Evolutionary conservation across 805 yeast species (phyloP).

Genomic region (Wickerhamiella vanderwaltii): DNA sequence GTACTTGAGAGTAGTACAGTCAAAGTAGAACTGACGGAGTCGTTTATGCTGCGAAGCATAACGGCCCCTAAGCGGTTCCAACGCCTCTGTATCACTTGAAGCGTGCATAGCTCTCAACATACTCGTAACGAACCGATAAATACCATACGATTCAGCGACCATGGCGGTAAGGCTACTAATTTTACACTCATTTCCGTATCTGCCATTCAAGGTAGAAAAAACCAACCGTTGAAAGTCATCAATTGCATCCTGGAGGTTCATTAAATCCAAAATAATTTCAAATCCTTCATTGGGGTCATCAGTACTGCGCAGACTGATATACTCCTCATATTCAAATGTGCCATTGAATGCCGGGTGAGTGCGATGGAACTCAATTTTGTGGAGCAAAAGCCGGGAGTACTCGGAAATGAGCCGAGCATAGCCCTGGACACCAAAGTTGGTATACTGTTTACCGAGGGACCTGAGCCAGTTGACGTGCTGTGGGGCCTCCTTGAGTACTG

Average conservation of each 20-base stretch:
- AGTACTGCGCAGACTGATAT: slow-evolving; percentile 72
- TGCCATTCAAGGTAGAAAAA: slow-evolving; percentile 55
- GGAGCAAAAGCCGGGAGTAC: slow-evolving; percentile 55
- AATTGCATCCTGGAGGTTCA: slow-evolving; percentile 73
- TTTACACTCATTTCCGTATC: slow-evolving; percentile 55
- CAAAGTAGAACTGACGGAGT: slow-evolving; percentile 75
- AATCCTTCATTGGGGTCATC: slow-evolving; percentile 94
- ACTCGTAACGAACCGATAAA: slow-evolving; percentile 74
- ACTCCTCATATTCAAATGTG: slow-evolving; percentile 91
- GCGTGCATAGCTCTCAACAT: slow-evolving; percentile 84
- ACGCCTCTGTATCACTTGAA: slow-evolving; percentile 60
- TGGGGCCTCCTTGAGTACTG: slow-evolving; percentile 68
- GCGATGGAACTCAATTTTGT: slow-evolving; percentile 71
- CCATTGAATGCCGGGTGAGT: slow-evolving; percentile 86
- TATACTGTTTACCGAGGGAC: slow-evolving; percentile 43
- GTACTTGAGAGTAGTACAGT: slow-evolving; percentile 73
- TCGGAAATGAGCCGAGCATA: slow-evolving; percentile 67
- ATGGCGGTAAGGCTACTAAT: slow-evolving; percentile 81
- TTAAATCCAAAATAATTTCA: slow-evolving; percentile 73
- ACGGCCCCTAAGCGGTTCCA: slow-evolving; percentile 59
- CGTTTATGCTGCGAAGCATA: slow-evolving; percentile 59
- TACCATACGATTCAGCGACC: slow-evolving; percentile 85
- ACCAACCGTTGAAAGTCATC: slow-evolving; percentile 67
- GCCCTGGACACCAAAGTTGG: slow-evolving; percentile 29
- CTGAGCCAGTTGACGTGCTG: slow-evolving; percentile 67